Percentiles rank a stretch among this genome's conserved stretches.
These are phyloP conservation scores for Thalassiosira oceanica DNA, from an alignment of 352 stramenopile genomes.

Conservation along the genomic window DNA sequence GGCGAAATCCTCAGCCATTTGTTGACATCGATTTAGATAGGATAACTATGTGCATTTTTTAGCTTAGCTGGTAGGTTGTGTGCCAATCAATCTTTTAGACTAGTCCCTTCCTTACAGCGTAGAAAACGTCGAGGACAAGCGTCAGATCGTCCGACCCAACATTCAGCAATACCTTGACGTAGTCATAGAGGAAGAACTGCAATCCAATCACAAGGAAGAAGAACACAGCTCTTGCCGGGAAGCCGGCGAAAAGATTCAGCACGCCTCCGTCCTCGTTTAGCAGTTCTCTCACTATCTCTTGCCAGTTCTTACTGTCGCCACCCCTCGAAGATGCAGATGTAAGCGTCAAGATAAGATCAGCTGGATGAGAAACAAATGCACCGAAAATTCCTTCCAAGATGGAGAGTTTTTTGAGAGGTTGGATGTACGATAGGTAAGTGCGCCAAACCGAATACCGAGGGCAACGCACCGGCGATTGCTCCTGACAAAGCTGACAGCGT, in stretches of 20 bases:
- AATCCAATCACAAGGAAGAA: conserved; percentile 85
- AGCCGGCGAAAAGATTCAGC: conserved; percentile 76
- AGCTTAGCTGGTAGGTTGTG: too few species aligned
- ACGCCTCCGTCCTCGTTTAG: conserved; percentile 69
- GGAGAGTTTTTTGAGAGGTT: too few species aligned
- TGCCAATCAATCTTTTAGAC: too few species aligned
- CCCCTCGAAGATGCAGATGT: conserved; percentile 47
- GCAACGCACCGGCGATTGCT: conserved; percentile 64
- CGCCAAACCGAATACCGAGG: too few species aligned
- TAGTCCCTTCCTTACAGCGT: conserved; percentile 72
- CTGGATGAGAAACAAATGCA: conserved; percentile 76
- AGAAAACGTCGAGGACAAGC: conserved; percentile 83
- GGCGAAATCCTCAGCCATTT: background rate
- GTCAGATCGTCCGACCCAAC: conserved; percentile 82
- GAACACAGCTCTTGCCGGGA: conserved; percentile 78
- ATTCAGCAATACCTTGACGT: conserved; percentile 82
- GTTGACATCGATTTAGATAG: background rate
- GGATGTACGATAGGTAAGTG: too few species aligned
- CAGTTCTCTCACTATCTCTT: conserved; percentile 73
- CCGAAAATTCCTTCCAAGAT: conserved; percentile 53
- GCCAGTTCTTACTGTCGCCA: conserved; percentile 63
- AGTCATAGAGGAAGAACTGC: conserved; percentile 86
- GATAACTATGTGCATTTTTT: too few species aligned
- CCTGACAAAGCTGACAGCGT: conserved; percentile 75
- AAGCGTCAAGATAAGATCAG: conserved; percentile 81